A percentile compares a stretch with the other conserved stretches of the same genome.
Conservation (phyloP, 2,329 filamentous ascomycete species). For the Pseudopyricularia javanii region DNA sequence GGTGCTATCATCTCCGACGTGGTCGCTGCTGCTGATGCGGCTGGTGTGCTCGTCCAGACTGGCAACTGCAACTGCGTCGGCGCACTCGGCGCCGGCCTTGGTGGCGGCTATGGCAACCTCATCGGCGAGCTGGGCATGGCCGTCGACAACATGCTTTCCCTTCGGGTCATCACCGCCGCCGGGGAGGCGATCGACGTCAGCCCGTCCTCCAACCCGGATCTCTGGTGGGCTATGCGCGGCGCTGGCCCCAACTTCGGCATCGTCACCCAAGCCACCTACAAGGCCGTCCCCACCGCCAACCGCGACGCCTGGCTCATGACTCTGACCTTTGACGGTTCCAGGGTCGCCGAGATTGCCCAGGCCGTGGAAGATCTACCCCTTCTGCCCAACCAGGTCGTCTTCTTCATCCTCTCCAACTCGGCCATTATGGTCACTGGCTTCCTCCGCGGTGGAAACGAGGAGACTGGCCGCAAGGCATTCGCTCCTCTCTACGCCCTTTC, state of each 20-base stretch:
- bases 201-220: conserved; percentile 9
- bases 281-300: background rate
- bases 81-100: conserved; percentile 14
- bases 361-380: background rate
- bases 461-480: background rate
- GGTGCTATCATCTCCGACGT: background rate
- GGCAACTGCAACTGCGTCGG: conserved; percentile 9
- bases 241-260: conserved; percentile 21
- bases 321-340: background rate
- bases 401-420: background rate
- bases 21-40: background rate
- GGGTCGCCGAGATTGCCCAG: background rate
- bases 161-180: conserved; percentile 14
- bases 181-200: conserved; percentile 8
- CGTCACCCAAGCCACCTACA: conserved; percentile 8
- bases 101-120: conserved; percentile 12
- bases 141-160: conserved; percentile 16
- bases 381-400: background rate
- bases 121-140: conserved; percentile 19
- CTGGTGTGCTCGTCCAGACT: background rate
- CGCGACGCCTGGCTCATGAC: background rate
- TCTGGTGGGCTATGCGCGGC: conserved; percentile 19
- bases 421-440: background rate
- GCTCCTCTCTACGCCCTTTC: background rate
- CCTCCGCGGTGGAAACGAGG: background rate